phyloP scores from a whole-genome alignment of 345 rosid species.

The Salix caprea region DNA sequence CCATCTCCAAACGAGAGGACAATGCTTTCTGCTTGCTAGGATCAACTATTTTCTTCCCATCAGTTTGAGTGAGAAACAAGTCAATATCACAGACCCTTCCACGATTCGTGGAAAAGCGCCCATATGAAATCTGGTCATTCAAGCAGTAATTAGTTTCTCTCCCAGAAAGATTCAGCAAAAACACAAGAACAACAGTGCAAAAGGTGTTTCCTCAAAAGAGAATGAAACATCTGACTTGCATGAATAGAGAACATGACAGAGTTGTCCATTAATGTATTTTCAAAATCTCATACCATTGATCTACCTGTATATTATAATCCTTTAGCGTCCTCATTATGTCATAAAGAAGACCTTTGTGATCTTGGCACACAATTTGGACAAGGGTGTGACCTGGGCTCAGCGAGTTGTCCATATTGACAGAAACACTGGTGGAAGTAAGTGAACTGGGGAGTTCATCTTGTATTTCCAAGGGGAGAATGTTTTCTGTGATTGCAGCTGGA shows the following conservation, averaged over 20 bases:
- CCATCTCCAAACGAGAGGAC: constrained; percentile 57
- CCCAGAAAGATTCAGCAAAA: not conserved
- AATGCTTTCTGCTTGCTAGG: constrained; percentile 69
- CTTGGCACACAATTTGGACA: constrained; percentile 76
- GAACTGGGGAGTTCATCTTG: constrained; percentile 36
- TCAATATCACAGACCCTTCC: constrained; percentile 71
- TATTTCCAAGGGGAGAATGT: constrained; percentile 41
- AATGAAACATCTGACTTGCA: not conserved
- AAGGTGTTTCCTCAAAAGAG: not conserved
- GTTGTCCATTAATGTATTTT: not conserved
- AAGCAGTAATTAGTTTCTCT: not conserved
- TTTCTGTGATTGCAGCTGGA: constrained; percentile 57
- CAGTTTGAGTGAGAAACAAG: constrained; percentile 77
- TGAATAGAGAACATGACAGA: not conserved
- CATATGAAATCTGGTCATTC: constrained; percentile 70
- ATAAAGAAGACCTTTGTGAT: constrained; percentile 86
- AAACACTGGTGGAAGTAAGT: constrained; percentile 39
- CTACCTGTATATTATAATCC: constrained; percentile 91
- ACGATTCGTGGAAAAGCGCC: constrained; percentile 63
- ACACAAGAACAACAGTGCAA: not conserved
- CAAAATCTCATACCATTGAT: constrained; percentile 1
- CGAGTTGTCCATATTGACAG: constrained; percentile 68
- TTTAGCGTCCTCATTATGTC: constrained; percentile 94
- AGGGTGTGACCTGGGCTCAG: constrained; percentile 84
- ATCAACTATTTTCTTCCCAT: constrained; percentile 85